phyloP scores from a whole-genome alignment of 345 rosid genomes.

The Linum lewisii region DNA sequence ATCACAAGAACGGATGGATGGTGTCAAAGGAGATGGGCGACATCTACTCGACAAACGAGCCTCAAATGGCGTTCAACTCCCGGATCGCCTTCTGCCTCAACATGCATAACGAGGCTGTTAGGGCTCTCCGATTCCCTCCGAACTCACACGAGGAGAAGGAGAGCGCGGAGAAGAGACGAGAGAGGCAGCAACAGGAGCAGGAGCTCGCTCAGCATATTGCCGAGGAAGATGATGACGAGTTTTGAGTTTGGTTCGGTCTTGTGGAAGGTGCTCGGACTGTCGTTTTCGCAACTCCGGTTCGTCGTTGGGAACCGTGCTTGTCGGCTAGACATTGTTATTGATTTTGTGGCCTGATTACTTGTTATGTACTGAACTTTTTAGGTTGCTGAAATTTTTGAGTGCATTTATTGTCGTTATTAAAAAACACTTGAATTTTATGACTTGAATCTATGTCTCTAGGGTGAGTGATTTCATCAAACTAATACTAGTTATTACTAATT shows the following conservation, averaged over 20 bases:
- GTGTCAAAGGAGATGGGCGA: slow-evolving; percentile 83
- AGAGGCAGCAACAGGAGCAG: slow-evolving; percentile 75
- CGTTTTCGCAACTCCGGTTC: no score
- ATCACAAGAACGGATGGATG: slow-evolving; percentile 62
- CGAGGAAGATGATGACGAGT: slow-evolving; percentile 86
- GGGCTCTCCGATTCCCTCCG: slow-evolving; percentile 65
- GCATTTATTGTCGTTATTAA: no score
- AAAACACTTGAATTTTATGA: no score
- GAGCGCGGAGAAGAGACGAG: slow-evolving; percentile 74
- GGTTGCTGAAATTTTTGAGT: no score
- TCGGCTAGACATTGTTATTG: no score
- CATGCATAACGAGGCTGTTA: slow-evolving; percentile 78
- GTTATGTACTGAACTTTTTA: no score
- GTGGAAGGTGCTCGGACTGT: no score
- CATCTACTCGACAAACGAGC: slow-evolving; percentile 79
- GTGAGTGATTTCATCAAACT: no score
- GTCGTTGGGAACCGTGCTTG: no score
- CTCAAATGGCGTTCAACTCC: slow-evolving; percentile 76
- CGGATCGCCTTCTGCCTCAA: slow-evolving; percentile 79
- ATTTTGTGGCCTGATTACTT: no score
- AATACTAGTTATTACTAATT: no score
- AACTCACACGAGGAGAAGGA: slow-evolving; percentile 73
- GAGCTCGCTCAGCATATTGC: slow-evolving; percentile 85
- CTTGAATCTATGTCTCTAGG: no score
- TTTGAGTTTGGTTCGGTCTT: slow-evolving; percentile 12